Evolutionary conservation across 441 rosid genomes (phyloP).

Genomic region (Omphalea diandra): DNA sequence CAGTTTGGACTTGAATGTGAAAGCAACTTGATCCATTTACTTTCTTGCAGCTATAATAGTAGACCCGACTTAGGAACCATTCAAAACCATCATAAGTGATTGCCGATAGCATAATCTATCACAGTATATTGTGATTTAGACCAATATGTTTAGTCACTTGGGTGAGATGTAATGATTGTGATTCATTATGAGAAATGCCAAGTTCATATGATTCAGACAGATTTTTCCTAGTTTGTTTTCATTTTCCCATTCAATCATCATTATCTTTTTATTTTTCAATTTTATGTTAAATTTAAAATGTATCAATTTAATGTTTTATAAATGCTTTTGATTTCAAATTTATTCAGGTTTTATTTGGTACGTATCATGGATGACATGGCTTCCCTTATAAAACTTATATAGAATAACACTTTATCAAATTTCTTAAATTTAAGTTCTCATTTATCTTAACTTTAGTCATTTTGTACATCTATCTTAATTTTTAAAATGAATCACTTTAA

Average conservation of each 20-base stretch:
- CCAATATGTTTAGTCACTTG: not conserved
- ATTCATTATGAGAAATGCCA: not conserved
- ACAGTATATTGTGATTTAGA: not conserved
- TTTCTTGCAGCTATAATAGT: constrained; percentile 19
- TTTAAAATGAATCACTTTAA: no score
- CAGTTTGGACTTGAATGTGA: constrained; percentile 23
- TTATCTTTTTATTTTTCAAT: no score
- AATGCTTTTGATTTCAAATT: no score
- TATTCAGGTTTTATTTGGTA: no score
- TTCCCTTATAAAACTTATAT: no score
- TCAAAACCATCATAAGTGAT: constrained; percentile 14
- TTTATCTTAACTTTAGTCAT: no score
- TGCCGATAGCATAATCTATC: not conserved
- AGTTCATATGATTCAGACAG: not conserved
- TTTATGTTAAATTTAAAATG: no score
- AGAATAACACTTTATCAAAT: no score
- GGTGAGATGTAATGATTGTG: not conserved
- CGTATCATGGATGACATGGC: no score
- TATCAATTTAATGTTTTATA: no score
- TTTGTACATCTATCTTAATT: no score
- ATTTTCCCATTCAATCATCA: not conserved
- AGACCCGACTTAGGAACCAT: not conserved
- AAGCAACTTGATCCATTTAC: constrained; percentile 16
- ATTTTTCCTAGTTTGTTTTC: not conserved
- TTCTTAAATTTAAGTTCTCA: no score